Evolutionary conservation across 2,329 filamentous ascomycete genomes (phyloP).

Genomic region (Fusarium udum): DNA sequence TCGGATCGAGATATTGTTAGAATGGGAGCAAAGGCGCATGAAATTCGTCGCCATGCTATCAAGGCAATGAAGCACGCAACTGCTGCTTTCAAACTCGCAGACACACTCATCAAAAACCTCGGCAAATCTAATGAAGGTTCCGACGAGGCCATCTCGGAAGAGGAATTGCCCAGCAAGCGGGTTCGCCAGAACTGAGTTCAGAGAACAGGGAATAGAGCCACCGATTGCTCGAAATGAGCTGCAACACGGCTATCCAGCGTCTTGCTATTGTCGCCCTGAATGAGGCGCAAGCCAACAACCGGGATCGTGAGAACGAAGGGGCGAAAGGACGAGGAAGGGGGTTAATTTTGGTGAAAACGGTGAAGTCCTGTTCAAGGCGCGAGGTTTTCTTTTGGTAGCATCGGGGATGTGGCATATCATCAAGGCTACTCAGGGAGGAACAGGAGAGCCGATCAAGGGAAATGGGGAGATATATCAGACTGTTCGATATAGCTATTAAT

Average conservation of each 20-base stretch:
- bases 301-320: not conserved
- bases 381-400: not conserved
- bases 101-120: no score
- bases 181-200: not conserved
- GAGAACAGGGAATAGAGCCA: rapidly evolving
- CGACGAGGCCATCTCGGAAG: no score
- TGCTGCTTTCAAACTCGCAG: no score
- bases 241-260: not conserved
- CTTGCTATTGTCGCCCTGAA: rapidly evolving
- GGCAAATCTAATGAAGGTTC: no score
- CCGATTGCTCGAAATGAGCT: not conserved
- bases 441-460: not conserved
- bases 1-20: not conserved
- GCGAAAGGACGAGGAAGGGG: not conserved
- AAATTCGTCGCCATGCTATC: not conserved
- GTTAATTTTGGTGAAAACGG: not conserved
- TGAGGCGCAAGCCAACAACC: not conserved
- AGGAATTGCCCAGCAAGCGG: no score
- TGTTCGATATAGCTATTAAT: not conserved
- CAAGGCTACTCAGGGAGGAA: not conserved
- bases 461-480: not conserved
- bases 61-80: not conserved
- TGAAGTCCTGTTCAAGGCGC: not conserved
- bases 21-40: not conserved
- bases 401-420: not conserved